These are phyloP conservation scores for Suillus variegatus DNA, from an alignment of 768 basidiomycete genomes.

Conservation along the genomic window DNA sequence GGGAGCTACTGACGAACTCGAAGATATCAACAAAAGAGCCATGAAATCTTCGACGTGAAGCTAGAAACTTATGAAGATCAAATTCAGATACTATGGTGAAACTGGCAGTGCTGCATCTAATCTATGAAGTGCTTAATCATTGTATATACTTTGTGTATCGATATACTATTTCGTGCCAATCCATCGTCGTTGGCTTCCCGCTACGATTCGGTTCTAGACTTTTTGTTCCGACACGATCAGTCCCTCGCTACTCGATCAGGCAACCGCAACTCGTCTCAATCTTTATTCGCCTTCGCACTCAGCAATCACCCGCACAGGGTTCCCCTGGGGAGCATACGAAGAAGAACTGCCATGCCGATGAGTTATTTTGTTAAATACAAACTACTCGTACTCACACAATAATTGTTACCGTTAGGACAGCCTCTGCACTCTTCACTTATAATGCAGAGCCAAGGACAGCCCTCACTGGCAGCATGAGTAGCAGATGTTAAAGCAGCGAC, in stretches of 20 bases:
- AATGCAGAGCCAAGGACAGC: background rate
- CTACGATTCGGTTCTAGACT: constrained; percentile 1
- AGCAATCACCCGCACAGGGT: background rate
- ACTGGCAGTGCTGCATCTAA: background rate
- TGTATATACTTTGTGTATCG: background rate
- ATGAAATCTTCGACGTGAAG: background rate
- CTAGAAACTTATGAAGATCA: background rate
- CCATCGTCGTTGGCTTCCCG: background rate
- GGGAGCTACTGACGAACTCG: background rate
- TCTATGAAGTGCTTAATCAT: background rate
- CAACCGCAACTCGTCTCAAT: background rate
- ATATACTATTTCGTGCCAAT: background rate
- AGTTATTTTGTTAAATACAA: background rate
- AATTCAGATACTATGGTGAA: background rate
- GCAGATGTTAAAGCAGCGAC: background rate
- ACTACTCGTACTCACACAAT: background rate
- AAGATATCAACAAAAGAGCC: background rate
- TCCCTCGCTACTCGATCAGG: background rate
- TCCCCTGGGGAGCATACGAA: background rate
- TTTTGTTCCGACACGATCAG: background rate
- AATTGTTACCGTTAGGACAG: background rate
- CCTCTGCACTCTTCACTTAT: background rate
- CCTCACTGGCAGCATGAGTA: background rate
- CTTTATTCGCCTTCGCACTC: background rate
- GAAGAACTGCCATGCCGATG: background rate